A percentile compares a stretch with the other conserved stretches of the same genome.
Conservation (phyloP, 2,329 filamentous ascomycete genomes). For the Alternaria tenuissima region DNA sequence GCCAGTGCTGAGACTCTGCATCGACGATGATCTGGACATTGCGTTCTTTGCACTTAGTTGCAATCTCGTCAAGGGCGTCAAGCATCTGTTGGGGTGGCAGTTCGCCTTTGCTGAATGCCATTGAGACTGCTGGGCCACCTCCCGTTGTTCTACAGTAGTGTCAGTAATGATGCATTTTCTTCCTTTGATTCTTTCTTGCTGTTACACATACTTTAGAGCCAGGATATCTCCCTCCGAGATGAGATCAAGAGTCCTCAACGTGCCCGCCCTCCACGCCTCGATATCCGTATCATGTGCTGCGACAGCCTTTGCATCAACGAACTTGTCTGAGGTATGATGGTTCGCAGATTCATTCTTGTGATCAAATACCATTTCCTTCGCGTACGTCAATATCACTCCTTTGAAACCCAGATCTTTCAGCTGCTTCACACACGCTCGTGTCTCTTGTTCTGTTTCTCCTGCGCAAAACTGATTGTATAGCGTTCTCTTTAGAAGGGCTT, state of each 20-base stretch:
- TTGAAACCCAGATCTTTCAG: conserved; percentile 77
- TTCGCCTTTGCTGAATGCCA: conserved; percentile 48
- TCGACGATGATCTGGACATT: conserved; percentile 57
- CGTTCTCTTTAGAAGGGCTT: conserved; percentile 75
- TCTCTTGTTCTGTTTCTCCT: conserved; percentile 75
- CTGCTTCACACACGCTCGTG: conserved; percentile 67
- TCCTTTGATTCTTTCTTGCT: not conserved
- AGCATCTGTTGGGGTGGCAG: conserved; percentile 54
- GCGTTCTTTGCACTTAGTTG: conserved; percentile 50
- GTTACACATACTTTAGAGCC: conserved; percentile 38
- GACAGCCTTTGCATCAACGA: conserved; percentile 4
- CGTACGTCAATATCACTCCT: conserved; percentile 86
- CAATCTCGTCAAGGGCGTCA: conserved; percentile 54
- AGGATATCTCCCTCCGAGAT: conserved; percentile 44
- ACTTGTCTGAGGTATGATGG: conserved; percentile 23
- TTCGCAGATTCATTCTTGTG: conserved; percentile 38
- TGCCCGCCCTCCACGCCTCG: conserved; percentile 44
- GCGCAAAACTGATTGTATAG: conserved; percentile 93
- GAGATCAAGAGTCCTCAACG: conserved; percentile 39
- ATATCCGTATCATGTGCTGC: conserved; percentile 42
- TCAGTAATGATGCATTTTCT: conserved; percentile 17
- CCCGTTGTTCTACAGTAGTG: conserved; percentile 52
- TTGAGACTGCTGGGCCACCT: conserved; percentile 52
- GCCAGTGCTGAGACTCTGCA: conserved; percentile 58
- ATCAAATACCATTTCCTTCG: conserved; percentile 68